phyloP scores from a whole-genome alignment of 805 yeast genomes.

The Kodamaea kaohsiungensis region DNA sequence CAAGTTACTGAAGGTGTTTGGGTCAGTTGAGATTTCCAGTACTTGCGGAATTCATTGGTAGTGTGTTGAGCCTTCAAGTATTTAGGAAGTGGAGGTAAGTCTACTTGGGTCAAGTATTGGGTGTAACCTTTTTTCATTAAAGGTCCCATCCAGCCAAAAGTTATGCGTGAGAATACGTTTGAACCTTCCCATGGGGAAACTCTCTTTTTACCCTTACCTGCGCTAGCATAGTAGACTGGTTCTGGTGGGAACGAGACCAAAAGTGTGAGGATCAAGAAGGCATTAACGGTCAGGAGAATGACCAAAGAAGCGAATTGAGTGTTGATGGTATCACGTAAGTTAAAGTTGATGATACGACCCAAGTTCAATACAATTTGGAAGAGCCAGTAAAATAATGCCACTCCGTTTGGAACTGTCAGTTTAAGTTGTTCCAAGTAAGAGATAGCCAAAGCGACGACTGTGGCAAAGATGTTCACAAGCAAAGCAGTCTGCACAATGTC shows the following conservation, averaged over 20 bases:
- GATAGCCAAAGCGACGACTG: constrained; percentile 53
- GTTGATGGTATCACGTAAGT: constrained; percentile 38
- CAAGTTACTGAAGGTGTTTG: constrained; percentile 51
- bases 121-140: constrained; percentile 78
- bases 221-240: constrained; percentile 1
- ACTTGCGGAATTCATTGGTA: constrained; percentile 47
- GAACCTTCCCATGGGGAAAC: constrained; percentile 44
- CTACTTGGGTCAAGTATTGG: constrained; percentile 54
- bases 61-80: constrained; percentile 58
- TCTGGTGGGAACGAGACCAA: constrained; percentile 10
- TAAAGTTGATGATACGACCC: constrained; percentile 44
- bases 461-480: constrained; percentile 37
- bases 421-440: constrained; percentile 75
- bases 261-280: constrained; percentile 41
- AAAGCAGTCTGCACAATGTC: constrained; percentile 29
- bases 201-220: constrained; percentile 7
- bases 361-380: constrained; percentile 49
- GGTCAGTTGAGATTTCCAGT: constrained; percentile 60
- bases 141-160: constrained; percentile 90
- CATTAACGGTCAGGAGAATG: constrained; percentile 29
- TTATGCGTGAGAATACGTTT: constrained; percentile 71
- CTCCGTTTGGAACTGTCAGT: constrained; percentile 63
- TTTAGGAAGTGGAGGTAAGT: constrained; percentile 78
- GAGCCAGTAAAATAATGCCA: constrained; percentile 76
- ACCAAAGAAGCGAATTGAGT: constrained; percentile 42